Evolutionary conservation across 1,139 yeast species (phyloP).

Genomic region (Diutina neorugosa): DNA sequence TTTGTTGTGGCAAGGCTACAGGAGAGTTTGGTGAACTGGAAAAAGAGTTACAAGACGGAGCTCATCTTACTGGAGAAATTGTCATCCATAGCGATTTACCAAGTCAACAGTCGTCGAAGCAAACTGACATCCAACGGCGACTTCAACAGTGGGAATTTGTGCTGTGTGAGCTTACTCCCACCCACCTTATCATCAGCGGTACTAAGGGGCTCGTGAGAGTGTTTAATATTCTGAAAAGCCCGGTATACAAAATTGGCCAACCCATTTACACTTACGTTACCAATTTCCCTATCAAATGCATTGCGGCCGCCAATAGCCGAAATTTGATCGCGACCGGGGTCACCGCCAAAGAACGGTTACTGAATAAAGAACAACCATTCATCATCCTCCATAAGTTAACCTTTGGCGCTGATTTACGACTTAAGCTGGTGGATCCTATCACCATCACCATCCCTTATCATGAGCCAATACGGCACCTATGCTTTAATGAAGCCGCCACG

Average conservation of each 20-base stretch:
- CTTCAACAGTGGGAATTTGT: slow-evolving; percentile 50
- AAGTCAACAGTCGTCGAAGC: slow-evolving; percentile 7
- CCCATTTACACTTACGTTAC: slow-evolving; percentile 61
- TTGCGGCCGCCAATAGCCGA: slow-evolving; percentile 58
- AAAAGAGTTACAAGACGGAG: slow-evolving; percentile 19
- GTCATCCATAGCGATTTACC: slow-evolving; percentile 8
- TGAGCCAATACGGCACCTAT: slow-evolving; percentile 68
- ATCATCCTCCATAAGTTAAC: slow-evolving; percentile 50
- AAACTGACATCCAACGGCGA: slow-evolving; percentile 17
- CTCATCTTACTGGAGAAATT: slow-evolving; percentile 19
- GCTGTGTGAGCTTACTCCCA: slow-evolving; percentile 50
- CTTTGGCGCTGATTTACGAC: slow-evolving; percentile 6
- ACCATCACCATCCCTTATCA: slow-evolving; percentile 76
- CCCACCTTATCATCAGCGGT: slow-evolving; percentile 57
- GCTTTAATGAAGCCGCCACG: slow-evolving; percentile 58
- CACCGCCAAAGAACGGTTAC: slow-evolving; percentile 61
- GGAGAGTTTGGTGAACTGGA: slow-evolving; percentile 50
- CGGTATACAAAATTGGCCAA: slow-evolving; percentile 39
- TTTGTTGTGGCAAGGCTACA: slow-evolving; percentile 55
- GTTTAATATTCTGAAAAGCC: slow-evolving; percentile 23
- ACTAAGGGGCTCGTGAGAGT: slow-evolving; percentile 62
- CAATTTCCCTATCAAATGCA: slow-evolving; percentile 67
- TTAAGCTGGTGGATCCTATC: slow-evolving; percentile 39
- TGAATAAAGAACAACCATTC: slow-evolving; percentile 70
- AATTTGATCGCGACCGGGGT: slow-evolving; percentile 68